phyloP scores from a whole-genome alignment of 139 green algal species.

The Ostreobium quekettii region DNA sequence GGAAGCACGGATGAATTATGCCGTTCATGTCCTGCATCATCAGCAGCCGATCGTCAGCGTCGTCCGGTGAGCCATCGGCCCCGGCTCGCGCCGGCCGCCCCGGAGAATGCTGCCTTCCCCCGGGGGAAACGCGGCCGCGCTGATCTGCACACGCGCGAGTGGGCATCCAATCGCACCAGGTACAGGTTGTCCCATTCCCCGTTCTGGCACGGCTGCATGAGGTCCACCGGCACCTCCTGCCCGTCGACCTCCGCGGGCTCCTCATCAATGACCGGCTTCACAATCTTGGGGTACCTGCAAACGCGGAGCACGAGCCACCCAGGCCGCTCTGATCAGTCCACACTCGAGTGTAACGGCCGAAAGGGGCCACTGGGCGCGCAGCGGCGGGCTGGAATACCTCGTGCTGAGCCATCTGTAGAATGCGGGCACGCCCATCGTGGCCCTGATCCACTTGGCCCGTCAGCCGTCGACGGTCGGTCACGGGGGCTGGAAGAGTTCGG shows the following conservation, averaged over 20 bases:
- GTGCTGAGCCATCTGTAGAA: constrained; percentile 96
- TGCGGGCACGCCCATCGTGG: constrained; percentile 88
- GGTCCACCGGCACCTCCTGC: constrained; percentile 81
- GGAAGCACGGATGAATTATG: constrained; percentile 99
- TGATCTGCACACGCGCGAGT: too few relatives aligned
- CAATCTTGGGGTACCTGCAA: constrained; percentile 90
- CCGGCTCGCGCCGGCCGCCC: too few relatives aligned
- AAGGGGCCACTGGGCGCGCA: not conserved
- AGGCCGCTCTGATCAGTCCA: not conserved
- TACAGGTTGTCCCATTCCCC: constrained; percentile 99
- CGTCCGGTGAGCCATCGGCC: too few relatives aligned
- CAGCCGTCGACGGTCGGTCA: too few relatives aligned
- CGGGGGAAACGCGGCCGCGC: too few relatives aligned
- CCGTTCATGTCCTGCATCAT: constrained; percentile 99
- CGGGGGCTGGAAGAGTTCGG: too few relatives aligned
- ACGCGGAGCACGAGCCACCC: not conserved
- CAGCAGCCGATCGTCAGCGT: too few relatives aligned
- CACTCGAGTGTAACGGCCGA: too few relatives aligned
- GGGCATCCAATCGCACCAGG: constrained; percentile 44
- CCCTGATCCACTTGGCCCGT: too few relatives aligned
- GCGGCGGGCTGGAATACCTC: constrained; percentile 32
- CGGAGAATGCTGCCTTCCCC: too few relatives aligned
- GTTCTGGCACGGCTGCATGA: constrained; percentile 86
- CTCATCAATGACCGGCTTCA: constrained; percentile 88
- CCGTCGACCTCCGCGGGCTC: constrained; percentile 60